phyloP scores from a whole-genome alignment of 1,284 basidiomycete species.

The Ustilago tritici region DNA sequence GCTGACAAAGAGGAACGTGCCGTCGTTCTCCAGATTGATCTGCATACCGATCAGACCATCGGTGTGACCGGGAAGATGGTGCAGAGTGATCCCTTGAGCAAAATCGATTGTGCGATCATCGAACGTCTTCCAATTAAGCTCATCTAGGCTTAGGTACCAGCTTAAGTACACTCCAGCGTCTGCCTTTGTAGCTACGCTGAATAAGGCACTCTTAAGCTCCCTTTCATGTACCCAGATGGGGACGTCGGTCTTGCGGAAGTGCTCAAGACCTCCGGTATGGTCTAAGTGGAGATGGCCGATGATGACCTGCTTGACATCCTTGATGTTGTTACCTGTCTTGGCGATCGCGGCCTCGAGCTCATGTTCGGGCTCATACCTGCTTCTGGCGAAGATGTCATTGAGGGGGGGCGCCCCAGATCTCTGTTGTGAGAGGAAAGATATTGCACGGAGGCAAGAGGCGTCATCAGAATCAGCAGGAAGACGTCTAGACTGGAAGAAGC shows the following conservation, averaged over 20 bases:
- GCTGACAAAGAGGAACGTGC: slow-evolving; percentile 57
- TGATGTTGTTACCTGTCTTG: slow-evolving; percentile 59
- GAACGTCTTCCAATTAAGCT: slow-evolving; percentile 66
- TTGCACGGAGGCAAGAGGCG: background rate
- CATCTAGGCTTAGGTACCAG: slow-evolving; percentile 53
- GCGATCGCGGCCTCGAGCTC: slow-evolving; percentile 66
- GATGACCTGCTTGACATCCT: slow-evolving; percentile 54
- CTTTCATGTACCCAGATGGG: slow-evolving; percentile 65
- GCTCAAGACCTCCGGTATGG: slow-evolving; percentile 62
- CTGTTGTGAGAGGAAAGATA: background rate
- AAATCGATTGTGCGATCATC: slow-evolving; percentile 60
- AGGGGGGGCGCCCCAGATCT: slow-evolving; percentile 48
- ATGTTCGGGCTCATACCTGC: slow-evolving; percentile 53
- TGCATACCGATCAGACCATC: slow-evolving; percentile 64
- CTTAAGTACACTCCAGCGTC: slow-evolving; percentile 58
- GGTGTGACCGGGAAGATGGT: slow-evolving; percentile 66
- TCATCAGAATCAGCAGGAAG: background rate
- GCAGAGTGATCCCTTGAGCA: slow-evolving; percentile 61
- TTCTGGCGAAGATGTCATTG: slow-evolving; percentile 55
- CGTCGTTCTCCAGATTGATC: slow-evolving; percentile 57
- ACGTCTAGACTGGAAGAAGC: background rate
- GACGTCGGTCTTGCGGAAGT: slow-evolving; percentile 55
- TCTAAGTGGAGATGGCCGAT: slow-evolving; percentile 62
- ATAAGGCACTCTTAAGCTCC: slow-evolving; percentile 63
- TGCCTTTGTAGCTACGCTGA: slow-evolving; percentile 57